phyloP scores from a whole-genome alignment of 306 rosid species.

The Fragaria iinumae region DNA sequence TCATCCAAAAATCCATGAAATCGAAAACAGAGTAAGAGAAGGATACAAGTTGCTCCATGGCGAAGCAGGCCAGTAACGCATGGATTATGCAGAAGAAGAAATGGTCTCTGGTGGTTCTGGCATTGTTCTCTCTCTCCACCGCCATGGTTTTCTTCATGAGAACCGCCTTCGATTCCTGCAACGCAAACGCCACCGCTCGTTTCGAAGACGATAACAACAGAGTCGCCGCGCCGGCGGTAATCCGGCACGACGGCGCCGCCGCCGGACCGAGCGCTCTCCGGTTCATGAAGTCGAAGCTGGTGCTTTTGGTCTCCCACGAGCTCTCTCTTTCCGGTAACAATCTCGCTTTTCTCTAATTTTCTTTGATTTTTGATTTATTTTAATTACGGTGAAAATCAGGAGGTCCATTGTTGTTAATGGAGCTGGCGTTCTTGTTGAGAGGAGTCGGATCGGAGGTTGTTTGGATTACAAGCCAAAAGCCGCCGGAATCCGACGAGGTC shows the following conservation, averaged over 20 bases:
- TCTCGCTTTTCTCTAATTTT: not conserved
- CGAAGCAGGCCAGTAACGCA: slow-evolving; percentile 26
- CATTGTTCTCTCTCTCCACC: slow-evolving; percentile 58
- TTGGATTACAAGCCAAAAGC: slow-evolving; percentile 73
- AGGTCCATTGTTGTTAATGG: slow-evolving; percentile 79
- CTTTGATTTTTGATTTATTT: not conserved
- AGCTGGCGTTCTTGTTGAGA: slow-evolving; percentile 70
- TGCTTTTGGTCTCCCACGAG: slow-evolving; percentile 83
- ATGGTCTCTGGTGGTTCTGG: slow-evolving; percentile 51
- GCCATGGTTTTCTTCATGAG: slow-evolving; percentile 54
- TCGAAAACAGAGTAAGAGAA: not conserved
- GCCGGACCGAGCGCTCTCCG: slow-evolving; percentile 43
- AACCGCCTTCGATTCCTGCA: slow-evolving; percentile 52
- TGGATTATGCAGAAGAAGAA: slow-evolving; percentile 58
- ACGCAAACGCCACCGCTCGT: not conserved
- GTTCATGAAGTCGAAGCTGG: slow-evolving; percentile 85
- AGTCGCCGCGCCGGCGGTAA: slow-evolving; percentile 25
- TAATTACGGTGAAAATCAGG: slow-evolving; percentile 26
- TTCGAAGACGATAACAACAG: slow-evolving; percentile 26
- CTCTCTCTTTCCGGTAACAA: slow-evolving; percentile 69
- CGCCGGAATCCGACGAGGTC: slow-evolving; percentile 46
- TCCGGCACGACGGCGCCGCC: not conserved
- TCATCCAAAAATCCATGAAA: not conserved
- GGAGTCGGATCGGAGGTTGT: slow-evolving; percentile 69
- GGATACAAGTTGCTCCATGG: slow-evolving; percentile 25